Base-by-base conservation (phyloP, 2,329 filamentous ascomycete genomes). In the Colletotrichum incanum region DNA sequence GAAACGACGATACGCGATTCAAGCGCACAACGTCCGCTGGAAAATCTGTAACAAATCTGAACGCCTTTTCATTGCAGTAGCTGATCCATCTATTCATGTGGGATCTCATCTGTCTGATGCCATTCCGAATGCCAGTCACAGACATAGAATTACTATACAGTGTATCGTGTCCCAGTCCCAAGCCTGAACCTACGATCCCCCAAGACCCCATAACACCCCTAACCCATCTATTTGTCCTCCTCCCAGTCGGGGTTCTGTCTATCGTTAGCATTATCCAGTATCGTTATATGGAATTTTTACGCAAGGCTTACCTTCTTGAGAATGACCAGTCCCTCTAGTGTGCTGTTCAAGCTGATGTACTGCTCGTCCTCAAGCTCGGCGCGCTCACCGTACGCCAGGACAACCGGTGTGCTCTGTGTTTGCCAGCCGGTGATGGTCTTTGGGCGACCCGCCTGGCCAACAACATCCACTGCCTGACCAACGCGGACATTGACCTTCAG, bases 371-470 rank as follows among this genome's bases (percentile, higher is more conserved):
- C 96, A 62, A 99, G 86, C 86, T 99, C 96, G 12, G 96, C 96
- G 78, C 97, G 90, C 87, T 99, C 96, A 39, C 97, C 96, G 79
- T 98, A 93, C n/a, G 94, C 93, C 77, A 99, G 86, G 71, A 99
- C 87, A 58, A 99, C 96, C 0, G 96, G 96, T n/a, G 96, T 99
- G 86, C 94, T 98, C 87, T 99, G 96, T 76, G 96, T 99, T 85
- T 99, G 96, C 96, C 96, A 99, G 65, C 96, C 96, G 12, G 96
- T 99, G 78, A 99, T 99, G 2, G 96, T 99, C 92, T 99, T 98
- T 76, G 96, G 96, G 74, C 96, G 91, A 81, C 96, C 96, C 16
- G 97, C 96, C 83, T 98, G 96, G 63, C 96, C 97, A 50, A 99
- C 96, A 52, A 99, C 95, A 81, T 99, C 96, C 26, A 99, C 97